These are phyloP conservation scores for Coniferiporia sulphurascens DNA, from an alignment of 1,284 basidiomycete species.

Conservation along the genomic window DNA sequence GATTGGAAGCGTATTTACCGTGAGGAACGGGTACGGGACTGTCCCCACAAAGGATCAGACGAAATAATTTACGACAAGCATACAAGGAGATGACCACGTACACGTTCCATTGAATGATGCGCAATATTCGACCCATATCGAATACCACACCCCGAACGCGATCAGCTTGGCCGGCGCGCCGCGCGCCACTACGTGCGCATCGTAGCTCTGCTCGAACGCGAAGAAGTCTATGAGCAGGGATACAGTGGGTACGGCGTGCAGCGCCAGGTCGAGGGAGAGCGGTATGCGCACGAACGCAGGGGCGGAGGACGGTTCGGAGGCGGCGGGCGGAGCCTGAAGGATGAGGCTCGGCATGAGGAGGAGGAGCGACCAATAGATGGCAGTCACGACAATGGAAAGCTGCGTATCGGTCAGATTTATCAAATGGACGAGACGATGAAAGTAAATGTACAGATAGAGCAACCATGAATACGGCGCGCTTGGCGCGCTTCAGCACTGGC, in stretches of 20 bases:
- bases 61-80: background rate
- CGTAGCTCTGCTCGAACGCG: conserved; percentile 59
- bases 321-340: conserved; percentile 29
- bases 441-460: conserved; percentile 51
- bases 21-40: conserved; percentile 85
- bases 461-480: conserved; percentile 54
- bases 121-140: conserved; percentile 65
- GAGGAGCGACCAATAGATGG: conserved; percentile 69
- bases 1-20: conserved; percentile 44
- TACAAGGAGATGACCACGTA: conserved; percentile 31
- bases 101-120: conserved; percentile 59
- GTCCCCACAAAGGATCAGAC: background rate
- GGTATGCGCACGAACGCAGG: conserved; percentile 48
- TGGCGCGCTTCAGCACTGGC: conserved; percentile 40
- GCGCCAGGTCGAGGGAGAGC: conserved; percentile 54
- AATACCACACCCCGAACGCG: conserved; percentile 49
- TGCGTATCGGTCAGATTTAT: conserved; percentile 25
- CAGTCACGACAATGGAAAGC: conserved; percentile 63
- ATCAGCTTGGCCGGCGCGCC: conserved; percentile 43
- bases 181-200: conserved; percentile 36
- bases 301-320: conserved; percentile 34
- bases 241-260: conserved; percentile 64
- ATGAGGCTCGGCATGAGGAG: conserved; percentile 51
- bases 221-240: conserved; percentile 68
- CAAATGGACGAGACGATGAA: background rate